phyloP scores from a whole-genome alignment of 768 basidiomycete genomes.

The Sporobolomyces roseus region DNA sequence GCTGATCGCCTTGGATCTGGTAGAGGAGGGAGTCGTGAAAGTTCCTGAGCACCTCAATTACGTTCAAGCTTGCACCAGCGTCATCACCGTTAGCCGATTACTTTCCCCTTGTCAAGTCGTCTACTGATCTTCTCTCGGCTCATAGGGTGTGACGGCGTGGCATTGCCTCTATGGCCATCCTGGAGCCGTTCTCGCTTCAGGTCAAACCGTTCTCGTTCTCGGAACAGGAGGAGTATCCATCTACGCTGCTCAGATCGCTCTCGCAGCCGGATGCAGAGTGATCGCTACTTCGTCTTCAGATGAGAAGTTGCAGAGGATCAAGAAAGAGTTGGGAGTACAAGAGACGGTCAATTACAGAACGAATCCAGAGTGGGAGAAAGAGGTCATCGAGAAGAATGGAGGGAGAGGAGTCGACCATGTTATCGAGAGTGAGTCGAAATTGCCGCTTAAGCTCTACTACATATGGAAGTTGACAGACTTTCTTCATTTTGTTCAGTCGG shows the following conservation, averaged over 20 bases:
- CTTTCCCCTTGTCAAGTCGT: conserved; percentile 54
- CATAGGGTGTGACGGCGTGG: conserved; percentile 58
- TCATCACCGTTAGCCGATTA: conserved; percentile 44
- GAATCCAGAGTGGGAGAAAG: conserved; percentile 59
- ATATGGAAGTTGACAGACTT: background rate
- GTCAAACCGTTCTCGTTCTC: conserved; percentile 36
- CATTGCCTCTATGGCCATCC: conserved; percentile 54
- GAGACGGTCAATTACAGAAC: conserved; percentile 61
- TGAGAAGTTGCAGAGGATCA: conserved; percentile 54
- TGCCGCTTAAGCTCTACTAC: background rate
- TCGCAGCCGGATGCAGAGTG: conserved; percentile 62
- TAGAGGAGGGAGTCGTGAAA: conserved; percentile 52
- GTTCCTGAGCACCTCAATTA: conserved; percentile 61
- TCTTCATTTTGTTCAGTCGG: background rate
- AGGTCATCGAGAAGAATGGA: conserved; percentile 49
- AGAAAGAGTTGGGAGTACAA: conserved; percentile 55
- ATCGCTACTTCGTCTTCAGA: conserved; percentile 67
- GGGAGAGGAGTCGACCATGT: conserved; percentile 44
- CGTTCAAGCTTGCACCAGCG: conserved; percentile 60
- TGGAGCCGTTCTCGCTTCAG: conserved; percentile 16
- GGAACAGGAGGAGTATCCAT: conserved; percentile 49
- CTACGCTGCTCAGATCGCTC: conserved; percentile 60
- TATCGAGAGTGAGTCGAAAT: conserved; percentile 51
- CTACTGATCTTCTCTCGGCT: background rate
- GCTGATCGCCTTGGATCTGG: background rate